These are phyloP conservation scores for Periconia sp. DNA, from an alignment of 2,329 filamentous ascomycete genomes.

Conservation along the genomic window DNA sequence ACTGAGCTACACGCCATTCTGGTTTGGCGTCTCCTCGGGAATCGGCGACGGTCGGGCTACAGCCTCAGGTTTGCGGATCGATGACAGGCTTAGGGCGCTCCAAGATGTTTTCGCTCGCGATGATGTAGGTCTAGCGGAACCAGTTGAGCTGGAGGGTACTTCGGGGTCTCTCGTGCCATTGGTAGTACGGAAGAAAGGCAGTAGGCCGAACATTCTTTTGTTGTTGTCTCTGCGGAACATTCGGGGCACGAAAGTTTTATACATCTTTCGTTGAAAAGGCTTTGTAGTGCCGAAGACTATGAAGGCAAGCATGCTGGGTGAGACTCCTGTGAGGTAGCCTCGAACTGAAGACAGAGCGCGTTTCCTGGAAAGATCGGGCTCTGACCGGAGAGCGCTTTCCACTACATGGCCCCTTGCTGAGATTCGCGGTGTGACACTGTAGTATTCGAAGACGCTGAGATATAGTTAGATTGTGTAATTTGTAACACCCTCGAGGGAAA, in stretches of 20 bases:
- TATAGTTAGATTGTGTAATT: not conserved
- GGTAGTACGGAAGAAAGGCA: not conserved
- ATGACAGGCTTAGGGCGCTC: not conserved
- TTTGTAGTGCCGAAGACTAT: not conserved
- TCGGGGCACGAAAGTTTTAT: not conserved
- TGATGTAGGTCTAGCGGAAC: not conserved
- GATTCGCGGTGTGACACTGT: not conserved
- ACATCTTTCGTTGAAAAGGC: not conserved
- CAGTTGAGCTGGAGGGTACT: not conserved
- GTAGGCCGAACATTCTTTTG: not conserved
- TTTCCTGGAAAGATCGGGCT: not conserved
- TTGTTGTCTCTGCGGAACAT: not conserved
- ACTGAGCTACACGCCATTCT: not conserved
- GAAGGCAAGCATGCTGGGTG: not conserved
- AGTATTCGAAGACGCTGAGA: not conserved
- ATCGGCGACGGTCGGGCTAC: not conserved
- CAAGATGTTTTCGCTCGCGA: not conserved
- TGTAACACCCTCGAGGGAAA: no score
- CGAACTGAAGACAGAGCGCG: not conserved
- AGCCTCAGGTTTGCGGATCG: not conserved
- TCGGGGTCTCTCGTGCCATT: not conserved
- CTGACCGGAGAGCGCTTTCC: not conserved
- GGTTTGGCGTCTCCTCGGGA: not conserved
- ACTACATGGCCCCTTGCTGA: not conserved
- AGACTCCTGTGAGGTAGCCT: not conserved